Percentiles rank a stretch among this genome's conserved stretches.
Conservation (phyloP, 176 grass and related monocot species). For the Microstegium vimineum region DNA sequence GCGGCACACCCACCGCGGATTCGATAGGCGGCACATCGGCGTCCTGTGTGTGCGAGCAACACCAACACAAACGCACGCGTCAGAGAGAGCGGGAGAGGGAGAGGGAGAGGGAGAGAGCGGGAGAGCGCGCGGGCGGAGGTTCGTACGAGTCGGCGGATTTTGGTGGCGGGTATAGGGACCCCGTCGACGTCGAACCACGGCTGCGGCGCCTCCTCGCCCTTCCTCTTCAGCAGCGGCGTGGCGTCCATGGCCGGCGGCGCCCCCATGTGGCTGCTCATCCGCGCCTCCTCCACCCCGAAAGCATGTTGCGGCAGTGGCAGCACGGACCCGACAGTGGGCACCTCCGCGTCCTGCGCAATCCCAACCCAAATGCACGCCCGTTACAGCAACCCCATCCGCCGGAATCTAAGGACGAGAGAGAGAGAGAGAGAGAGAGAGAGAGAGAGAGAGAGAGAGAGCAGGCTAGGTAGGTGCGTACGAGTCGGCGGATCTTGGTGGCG, state of each 20-base stretch:
- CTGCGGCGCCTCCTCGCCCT: constrained; percentile 8
- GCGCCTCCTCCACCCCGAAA: not conserved
- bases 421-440: not conserved
- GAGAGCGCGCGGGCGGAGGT: not conserved
- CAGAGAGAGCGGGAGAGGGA: too few species aligned
- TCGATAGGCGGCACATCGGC: not conserved
- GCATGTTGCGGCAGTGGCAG: not conserved
- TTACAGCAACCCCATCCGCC: not conserved
- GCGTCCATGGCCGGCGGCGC: not conserved
- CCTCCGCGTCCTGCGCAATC: not conserved
- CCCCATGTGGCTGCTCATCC: not conserved
- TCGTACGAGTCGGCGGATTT: constrained; percentile 10
- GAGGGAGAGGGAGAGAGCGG: not conserved
- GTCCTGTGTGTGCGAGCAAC: not conserved
- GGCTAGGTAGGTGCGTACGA: not conserved
- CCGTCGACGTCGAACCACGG: constrained; percentile 11
- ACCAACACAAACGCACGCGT: not conserved
- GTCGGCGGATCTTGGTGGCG: constrained; percentile 15
- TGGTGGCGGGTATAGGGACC: not conserved
- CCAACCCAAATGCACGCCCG: not conserved
- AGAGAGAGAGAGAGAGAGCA: too few species aligned
- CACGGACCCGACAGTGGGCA: not conserved
- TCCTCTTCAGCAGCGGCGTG: not conserved
- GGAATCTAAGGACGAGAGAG: too few species aligned
- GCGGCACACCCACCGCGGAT: not conserved